Percentiles rank a stretch among this genome's conserved stretches.
These are phyloP conservation scores for Penicillium herquei DNA, from an alignment of 495 filamentous ascomycete species.

Conservation along the genomic window DNA sequence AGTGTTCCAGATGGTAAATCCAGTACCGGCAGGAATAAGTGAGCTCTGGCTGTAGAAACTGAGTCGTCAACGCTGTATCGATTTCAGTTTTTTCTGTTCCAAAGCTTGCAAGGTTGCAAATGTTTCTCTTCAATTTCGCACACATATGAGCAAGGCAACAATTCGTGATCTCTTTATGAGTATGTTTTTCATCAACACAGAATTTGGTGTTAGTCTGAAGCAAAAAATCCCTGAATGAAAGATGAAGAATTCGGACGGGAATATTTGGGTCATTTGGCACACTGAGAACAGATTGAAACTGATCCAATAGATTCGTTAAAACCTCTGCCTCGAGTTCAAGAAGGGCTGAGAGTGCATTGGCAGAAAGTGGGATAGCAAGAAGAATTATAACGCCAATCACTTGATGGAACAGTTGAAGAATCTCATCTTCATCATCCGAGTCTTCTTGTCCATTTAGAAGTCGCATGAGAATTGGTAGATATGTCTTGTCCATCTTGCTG, in stretches of 20 bases:
- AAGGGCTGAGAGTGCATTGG: neutral
- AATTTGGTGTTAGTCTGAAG: neutral
- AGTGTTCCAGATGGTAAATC: slow-evolving; percentile 19
- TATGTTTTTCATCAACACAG: neutral
- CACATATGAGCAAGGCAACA: neutral
- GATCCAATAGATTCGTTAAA: neutral
- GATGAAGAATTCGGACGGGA: neutral
- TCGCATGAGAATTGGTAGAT: neutral
- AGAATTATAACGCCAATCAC: neutral
- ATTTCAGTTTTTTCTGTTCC: neutral
- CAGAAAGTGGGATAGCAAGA: slow-evolving; percentile 5
- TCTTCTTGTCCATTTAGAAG: neutral
- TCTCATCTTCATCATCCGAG: neutral
- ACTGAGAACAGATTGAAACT: neutral
- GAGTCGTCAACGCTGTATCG: neutral
- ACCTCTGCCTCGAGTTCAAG: neutral
- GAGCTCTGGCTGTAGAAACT: slow-evolving; percentile 26
- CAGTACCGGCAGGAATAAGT: slow-evolving; percentile 39
- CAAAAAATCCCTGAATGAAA: neutral
- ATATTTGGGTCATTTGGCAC: neutral
- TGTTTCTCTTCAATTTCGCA: neutral
- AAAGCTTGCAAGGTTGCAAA: neutral
- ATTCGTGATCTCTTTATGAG: neutral
- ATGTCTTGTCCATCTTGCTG: neutral
- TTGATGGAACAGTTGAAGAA: neutral